phyloP scores from a whole-genome alignment of 257 asterid species.

The Rubia yunnanensis region DNA sequence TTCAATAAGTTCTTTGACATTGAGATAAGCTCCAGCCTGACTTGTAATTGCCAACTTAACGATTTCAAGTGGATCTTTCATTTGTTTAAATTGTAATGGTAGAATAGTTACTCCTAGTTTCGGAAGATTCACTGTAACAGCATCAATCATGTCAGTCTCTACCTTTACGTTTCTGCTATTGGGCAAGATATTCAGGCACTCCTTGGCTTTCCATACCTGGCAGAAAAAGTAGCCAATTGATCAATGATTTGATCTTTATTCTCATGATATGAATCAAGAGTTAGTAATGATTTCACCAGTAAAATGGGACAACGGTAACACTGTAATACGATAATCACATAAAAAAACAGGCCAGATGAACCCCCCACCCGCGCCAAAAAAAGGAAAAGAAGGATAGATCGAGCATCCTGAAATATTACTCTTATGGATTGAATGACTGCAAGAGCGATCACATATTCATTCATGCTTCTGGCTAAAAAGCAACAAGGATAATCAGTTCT shows the following conservation, averaged over 20 bases:
- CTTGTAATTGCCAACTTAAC: conserved; percentile 79
- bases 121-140: conserved; percentile 90
- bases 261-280: background rate
- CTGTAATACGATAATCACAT: background rate
- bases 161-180: conserved; percentile 75
- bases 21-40: conserved; percentile 77
- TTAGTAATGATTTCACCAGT: background rate
- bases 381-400: background rate
- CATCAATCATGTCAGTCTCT: conserved; percentile 83
- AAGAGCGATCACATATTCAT: background rate
- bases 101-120: conserved; percentile 89
- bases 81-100: conserved; percentile 91
- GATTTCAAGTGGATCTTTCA: conserved; percentile 93
- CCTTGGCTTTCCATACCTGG: conserved; percentile 99
- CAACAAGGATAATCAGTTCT: background rate
- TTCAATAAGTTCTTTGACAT: conserved; percentile 89
- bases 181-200: conserved; percentile 80
- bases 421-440: background rate
- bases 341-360: background rate
- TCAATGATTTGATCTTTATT: conserved; percentile 8
- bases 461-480: background rate
- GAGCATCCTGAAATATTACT: background rate
- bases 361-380: background rate
- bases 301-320: background rate
- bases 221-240: conserved; percentile 10